Conservation (phyloP, 257 asterid genomes). For the Osmanthus fragrans region DNA sequence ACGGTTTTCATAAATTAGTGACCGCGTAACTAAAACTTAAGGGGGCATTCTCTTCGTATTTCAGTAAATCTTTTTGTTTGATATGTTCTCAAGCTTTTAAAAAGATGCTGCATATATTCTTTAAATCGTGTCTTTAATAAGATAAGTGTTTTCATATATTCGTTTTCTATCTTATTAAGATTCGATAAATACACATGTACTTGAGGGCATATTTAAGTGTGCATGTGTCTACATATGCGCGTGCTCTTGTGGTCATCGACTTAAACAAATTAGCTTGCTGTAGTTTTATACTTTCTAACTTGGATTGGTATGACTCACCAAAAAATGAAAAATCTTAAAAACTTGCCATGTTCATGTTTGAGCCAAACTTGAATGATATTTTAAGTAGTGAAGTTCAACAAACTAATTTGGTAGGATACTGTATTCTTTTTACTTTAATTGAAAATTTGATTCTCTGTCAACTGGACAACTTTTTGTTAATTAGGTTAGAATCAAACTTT, state of each 20-base stretch:
- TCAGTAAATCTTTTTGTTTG: not conserved
- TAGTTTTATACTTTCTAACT: not conserved
- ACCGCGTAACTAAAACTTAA: not conserved
- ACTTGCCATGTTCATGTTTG: not conserved
- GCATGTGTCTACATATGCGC: too few relatives aligned
- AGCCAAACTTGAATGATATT: not conserved
- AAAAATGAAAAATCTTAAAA: not conserved
- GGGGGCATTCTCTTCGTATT: too few relatives aligned
- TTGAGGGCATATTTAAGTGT: too few relatives aligned
- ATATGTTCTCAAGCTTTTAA: not conserved
- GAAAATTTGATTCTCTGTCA: not conserved
- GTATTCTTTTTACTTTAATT: not conserved
- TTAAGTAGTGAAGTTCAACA: not conserved
- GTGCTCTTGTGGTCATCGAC: not conserved
- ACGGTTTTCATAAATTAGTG: not conserved
- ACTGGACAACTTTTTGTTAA: not conserved
- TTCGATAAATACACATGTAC: too few relatives aligned
- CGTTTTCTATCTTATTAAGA: not conserved
- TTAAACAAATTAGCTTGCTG: not conserved
- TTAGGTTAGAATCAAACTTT: not conserved
- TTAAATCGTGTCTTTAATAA: not conserved
- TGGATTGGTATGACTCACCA: not conserved
- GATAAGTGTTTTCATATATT: not conserved
- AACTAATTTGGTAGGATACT: not conserved
- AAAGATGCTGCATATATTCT: not conserved